Percentiles rank a stretch among this genome's conserved stretches.
These are phyloP conservation scores for Geotrichum carabidarum DNA, from an alignment of 1,139 yeast genomes.

Conservation along the genomic window DNA sequence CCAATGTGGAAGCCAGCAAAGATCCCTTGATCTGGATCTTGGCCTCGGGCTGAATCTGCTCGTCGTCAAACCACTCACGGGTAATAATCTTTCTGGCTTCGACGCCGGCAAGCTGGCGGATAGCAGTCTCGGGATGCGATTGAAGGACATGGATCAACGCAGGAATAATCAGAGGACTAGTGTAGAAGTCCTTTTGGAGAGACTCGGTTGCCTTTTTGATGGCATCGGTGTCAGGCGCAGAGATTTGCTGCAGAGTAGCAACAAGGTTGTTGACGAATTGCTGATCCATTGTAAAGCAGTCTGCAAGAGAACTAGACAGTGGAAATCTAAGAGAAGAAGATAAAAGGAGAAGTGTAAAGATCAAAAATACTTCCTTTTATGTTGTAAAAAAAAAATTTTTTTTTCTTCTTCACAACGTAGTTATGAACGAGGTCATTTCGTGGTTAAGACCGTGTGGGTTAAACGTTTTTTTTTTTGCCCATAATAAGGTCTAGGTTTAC, in stretches of 20 bases:
- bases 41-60: constrained; percentile 37
- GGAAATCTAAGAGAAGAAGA: constrained; percentile 2
- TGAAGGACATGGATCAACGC: constrained; percentile 79
- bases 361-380: neutral
- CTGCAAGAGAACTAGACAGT: neutral
- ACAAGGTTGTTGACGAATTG: constrained; percentile 67
- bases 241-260: constrained; percentile 68
- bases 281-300: constrained; percentile 52
- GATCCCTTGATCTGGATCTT: constrained; percentile 62
- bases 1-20: constrained; percentile 64
- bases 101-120: constrained; percentile 85
- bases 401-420: neutral
- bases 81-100: constrained; percentile 83
- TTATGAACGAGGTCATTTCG: neutral
- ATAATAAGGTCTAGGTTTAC: neutral
- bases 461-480: neutral
- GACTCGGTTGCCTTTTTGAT: constrained; percentile 78
- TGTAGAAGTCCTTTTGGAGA: constrained; percentile 70
- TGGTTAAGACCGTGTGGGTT: constrained; percentile 3
- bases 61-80: constrained; percentile 58
- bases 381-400: constrained; percentile 4
- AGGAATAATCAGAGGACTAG: constrained; percentile 67
- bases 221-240: constrained; percentile 69
- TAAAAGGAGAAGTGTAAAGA: constrained; percentile 13
- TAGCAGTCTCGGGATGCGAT: constrained; percentile 53